These are phyloP conservation scores for Gomphus bonarii DNA, from an alignment of 1,284 basidiomycete genomes.

Conservation along the genomic window DNA sequence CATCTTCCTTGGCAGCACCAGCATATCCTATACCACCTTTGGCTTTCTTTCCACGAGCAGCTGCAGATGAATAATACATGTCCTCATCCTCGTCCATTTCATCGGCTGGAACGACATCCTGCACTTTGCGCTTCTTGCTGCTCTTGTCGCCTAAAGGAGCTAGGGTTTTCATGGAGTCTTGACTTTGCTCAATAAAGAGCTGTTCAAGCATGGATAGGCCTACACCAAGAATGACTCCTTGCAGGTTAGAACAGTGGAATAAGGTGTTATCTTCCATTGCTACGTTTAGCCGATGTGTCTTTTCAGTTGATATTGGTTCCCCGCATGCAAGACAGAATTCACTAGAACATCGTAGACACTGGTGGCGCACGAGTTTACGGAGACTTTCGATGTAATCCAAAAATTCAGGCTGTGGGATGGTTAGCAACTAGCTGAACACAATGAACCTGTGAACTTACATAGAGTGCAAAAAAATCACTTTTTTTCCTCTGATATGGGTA, in stretches of 20 bases:
- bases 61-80: conserved; percentile 32
- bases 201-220: conserved; percentile 75
- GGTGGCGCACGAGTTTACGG: conserved; percentile 41
- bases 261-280: conserved; percentile 43
- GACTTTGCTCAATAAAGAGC: conserved; percentile 48
- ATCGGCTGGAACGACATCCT: conserved; percentile 22
- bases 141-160: conserved; percentile 16
- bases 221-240: conserved; percentile 78
- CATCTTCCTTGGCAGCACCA: conserved; percentile 71
- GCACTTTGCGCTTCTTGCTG: conserved; percentile 26
- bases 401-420: conserved; percentile 50
- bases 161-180: conserved; percentile 26
- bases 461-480: conserved; percentile 72
- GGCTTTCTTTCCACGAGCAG: conserved; percentile 42
- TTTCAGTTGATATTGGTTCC: conserved; percentile 44
- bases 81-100: conserved; percentile 47
- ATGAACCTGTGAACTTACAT: conserved; percentile 41
- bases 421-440: conserved; percentile 9
- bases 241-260: conserved; percentile 81
- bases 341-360: conserved; percentile 54
- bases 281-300: conserved; percentile 28
- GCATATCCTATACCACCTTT: conserved; percentile 80
- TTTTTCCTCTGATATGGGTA: conserved; percentile 46
- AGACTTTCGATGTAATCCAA: conserved; percentile 58
- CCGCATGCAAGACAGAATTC: conserved; percentile 80